Conservation (phyloP, 352 stramenopile genomes). For the Phytophthora citrophthora region DNA sequence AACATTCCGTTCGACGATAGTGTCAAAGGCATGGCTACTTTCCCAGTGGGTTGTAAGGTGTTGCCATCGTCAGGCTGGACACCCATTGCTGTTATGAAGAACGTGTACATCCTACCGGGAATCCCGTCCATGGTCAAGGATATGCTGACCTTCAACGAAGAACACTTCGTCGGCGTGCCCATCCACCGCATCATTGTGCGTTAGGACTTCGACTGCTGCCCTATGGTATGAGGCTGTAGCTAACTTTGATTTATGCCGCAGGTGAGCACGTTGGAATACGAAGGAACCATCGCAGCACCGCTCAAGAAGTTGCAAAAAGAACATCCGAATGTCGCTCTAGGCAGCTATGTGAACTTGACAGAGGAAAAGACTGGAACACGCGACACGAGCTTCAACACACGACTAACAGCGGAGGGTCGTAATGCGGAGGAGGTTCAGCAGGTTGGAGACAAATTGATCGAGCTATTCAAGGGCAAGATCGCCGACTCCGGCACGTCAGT, state of each 20-base stretch:
- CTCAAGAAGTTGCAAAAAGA: constrained; percentile 68
- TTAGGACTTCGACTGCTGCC: background rate
- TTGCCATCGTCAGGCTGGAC: constrained; percentile 63
- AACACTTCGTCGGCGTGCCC: constrained; percentile 75
- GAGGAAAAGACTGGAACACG: constrained; percentile 54
- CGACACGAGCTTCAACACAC: constrained; percentile 70
- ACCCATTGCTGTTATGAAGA: constrained; percentile 71
- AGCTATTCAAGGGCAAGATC: constrained; percentile 28
- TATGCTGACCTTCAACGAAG: constrained; percentile 80
- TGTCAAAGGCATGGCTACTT: constrained; percentile 64
- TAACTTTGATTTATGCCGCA: constrained; percentile 32
- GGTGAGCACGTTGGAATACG: constrained; percentile 69
- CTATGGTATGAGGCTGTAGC: background rate
- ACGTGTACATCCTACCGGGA: constrained; percentile 83
- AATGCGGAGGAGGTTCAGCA: constrained; percentile 55
- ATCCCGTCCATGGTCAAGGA: constrained; percentile 78
- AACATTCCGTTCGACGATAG: constrained; percentile 72
- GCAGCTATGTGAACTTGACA: constrained; percentile 83
- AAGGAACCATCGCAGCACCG: constrained; percentile 60
- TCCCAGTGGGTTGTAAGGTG: constrained; percentile 65
- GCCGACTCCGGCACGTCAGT: constrained; percentile 13
- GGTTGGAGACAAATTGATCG: constrained; percentile 48
- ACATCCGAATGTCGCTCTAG: constrained; percentile 68
- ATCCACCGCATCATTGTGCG: constrained; percentile 80
- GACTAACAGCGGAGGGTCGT: constrained; percentile 62